phyloP scores from a whole-genome alignment of 2,329 filamentous ascomycete genomes.

The Cryphonectria japonica region DNA sequence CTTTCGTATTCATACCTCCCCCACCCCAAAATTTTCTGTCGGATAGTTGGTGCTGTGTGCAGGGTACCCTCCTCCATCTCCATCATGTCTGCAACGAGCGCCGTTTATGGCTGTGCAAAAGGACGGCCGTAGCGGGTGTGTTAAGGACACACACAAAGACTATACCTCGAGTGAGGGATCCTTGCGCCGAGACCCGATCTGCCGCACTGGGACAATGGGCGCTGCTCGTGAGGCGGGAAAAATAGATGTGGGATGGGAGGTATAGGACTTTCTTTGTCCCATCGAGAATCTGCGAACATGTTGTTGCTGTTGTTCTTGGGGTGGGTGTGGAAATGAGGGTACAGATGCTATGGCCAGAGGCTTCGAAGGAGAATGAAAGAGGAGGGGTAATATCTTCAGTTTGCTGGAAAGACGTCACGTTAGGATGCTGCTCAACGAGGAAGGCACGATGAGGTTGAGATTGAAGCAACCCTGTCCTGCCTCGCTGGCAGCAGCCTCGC shows the following conservation, averaged over 20 bases:
- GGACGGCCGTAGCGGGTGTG: background rate
- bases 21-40: background rate
- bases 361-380: background rate
- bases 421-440: background rate
- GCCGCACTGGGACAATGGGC: background rate
- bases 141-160: background rate
- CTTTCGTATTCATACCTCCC: background rate
- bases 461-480: background rate
- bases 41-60: background rate
- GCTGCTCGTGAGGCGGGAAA: background rate
- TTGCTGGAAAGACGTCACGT: background rate
- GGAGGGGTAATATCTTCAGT: no score
- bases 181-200: background rate
- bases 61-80: background rate
- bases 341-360: background rate
- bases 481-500: background rate
- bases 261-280: background rate
- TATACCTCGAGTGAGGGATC: background rate
- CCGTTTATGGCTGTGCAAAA: background rate
- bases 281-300: background rate
- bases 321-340: background rate
- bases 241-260: background rate
- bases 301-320: background rate
- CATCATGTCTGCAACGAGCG: background rate
- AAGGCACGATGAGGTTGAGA: constrained; percentile 5